Evolutionary conservation across 2,329 filamentous ascomycete species (phyloP).

Genomic region (Curvularia verruculosa): DNA sequence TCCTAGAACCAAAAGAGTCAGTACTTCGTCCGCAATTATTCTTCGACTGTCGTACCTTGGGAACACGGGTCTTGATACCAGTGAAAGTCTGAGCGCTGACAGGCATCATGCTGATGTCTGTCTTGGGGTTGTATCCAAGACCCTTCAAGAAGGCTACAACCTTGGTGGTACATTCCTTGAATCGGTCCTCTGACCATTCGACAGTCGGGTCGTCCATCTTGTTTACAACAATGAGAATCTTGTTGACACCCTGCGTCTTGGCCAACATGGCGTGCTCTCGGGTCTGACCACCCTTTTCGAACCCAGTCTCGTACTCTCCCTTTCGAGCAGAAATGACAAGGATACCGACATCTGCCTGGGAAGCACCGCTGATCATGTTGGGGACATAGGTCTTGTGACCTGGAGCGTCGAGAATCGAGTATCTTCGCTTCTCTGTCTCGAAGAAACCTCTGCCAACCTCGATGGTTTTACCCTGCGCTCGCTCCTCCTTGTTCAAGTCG

Average conservation of each 20-base stretch:
- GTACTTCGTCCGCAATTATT: neutral
- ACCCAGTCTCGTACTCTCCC: constrained; percentile 98
- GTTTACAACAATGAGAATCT: constrained; percentile 86
- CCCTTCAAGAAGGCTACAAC: constrained; percentile 86
- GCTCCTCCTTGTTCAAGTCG: constrained; percentile 95
- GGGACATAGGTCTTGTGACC: constrained; percentile 98
- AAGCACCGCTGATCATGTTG: constrained; percentile 96
- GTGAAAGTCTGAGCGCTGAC: constrained; percentile 86
- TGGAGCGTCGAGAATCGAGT: constrained; percentile 95
- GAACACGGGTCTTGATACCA: constrained; percentile 87
- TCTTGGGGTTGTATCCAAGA: constrained; percentile 93
- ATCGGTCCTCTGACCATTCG: constrained; percentile 91
- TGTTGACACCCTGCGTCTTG: constrained; percentile 98
- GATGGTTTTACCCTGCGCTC: constrained; percentile 95
- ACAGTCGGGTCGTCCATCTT: constrained; percentile 99
- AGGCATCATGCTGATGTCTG: constrained; percentile 92
- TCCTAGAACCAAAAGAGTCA: constrained; percentile 46
- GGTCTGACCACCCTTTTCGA: constrained; percentile 95
- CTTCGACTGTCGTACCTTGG: constrained; percentile 48
- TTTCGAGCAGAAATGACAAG: constrained; percentile 96
- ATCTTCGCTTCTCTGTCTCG: constrained; percentile 93
- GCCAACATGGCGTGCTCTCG: constrained; percentile 97
- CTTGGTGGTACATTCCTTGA: constrained; percentile 91
- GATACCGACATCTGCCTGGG: constrained; percentile 69
- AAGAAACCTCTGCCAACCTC: constrained; percentile 93